These are phyloP conservation scores for Russula foetens DNA, from an alignment of 768 basidiomycete species.

Conservation along the genomic window DNA sequence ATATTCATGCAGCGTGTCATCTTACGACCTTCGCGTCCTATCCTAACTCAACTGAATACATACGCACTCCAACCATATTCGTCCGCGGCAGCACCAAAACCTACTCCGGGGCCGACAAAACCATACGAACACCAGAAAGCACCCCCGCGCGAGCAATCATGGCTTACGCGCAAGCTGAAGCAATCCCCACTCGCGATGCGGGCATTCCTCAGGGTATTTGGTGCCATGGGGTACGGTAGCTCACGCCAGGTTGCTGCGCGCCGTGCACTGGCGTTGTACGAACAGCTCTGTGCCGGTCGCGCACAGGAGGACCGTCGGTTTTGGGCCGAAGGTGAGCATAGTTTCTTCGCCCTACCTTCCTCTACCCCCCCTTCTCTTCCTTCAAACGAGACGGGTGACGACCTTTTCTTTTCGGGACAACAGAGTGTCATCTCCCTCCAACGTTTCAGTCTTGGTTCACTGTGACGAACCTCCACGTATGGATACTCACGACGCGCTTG, in stretches of 20 bases:
- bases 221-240: constrained; percentile 17
- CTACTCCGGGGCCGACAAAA: constrained; percentile 12
- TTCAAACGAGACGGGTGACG: too few species aligned
- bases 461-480: constrained; percentile 85
- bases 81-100: neutral
- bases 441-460: constrained; percentile 99
- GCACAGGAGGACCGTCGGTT: constrained; percentile 19
- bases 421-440: constrained; percentile 79
- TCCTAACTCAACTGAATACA: neutral
- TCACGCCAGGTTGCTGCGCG: constrained; percentile 15
- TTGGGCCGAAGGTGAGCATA: constrained; percentile 11
- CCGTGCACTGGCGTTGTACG: constrained; percentile 15
- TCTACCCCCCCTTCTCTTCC: neutral
- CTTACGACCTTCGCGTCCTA: neutral
- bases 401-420: neutral
- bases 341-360: too few species aligned
- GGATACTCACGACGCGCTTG: constrained; percentile 82
- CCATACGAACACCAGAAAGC: constrained; percentile 16
- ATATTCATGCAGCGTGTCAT: constrained; percentile 5
- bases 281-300: constrained; percentile 14
- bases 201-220: constrained; percentile 14
- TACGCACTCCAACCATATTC: neutral
- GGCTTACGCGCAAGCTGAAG: constrained; percentile 19
- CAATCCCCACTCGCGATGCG: constrained; percentile 16
- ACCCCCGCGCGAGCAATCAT: constrained; percentile 13